Conservation (phyloP, 768 basidiomycete species). For the Brasilioporus rufonigricans region DNA sequence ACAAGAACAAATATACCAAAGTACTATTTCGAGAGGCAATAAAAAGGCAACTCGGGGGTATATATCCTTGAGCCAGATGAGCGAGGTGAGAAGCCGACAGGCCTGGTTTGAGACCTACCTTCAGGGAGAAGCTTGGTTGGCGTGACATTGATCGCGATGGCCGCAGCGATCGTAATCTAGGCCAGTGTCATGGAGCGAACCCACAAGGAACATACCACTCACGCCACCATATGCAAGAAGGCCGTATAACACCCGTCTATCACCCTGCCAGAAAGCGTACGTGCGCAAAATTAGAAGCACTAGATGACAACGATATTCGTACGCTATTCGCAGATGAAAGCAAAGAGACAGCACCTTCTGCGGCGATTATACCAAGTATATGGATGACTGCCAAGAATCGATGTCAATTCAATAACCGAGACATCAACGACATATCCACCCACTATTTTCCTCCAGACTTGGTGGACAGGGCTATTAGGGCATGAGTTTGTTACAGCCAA, state of each 20-base stretch:
- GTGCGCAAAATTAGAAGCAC: conserved; percentile 19
- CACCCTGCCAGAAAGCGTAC: conserved; percentile 19
- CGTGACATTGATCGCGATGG: neutral
- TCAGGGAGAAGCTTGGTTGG: neutral
- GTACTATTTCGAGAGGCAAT: neutral
- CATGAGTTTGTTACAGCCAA: no score
- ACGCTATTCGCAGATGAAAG: neutral
- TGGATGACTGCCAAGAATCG: conserved; percentile 7
- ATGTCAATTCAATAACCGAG: neutral
- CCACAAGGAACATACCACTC: neutral
- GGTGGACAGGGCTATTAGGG: conserved; percentile 1
- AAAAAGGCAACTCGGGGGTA: neutral
- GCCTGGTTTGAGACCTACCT: conserved; percentile 3
- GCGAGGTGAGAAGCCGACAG: no score
- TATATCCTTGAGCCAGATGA: neutral
- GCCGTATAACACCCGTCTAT: conserved; percentile 10
- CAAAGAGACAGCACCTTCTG: conserved; percentile 3
- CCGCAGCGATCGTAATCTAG: neutral
- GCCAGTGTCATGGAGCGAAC: neutral
- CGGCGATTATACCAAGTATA: conserved; percentile 3
- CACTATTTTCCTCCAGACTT: conserved; percentile 7
- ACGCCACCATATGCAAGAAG: conserved; percentile 12
- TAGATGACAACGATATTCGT: neutral
- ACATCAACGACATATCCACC: neutral
- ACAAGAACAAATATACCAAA: conserved; percentile 7